Evolutionary conservation across 1,284 basidiomycete species (phyloP).

Genomic region (Tilletia walkeri): DNA sequence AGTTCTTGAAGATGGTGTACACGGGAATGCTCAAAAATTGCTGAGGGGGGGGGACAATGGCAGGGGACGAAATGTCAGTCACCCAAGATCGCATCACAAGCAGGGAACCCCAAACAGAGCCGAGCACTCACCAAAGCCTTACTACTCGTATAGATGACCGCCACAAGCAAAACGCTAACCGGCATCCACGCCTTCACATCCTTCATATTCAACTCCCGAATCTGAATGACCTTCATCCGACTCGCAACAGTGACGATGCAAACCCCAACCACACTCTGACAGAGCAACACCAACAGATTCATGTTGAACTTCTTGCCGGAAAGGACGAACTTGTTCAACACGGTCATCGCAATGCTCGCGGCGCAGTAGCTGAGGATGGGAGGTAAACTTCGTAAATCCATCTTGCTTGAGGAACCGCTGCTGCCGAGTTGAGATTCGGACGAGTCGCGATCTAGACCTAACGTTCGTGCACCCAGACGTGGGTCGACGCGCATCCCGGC

Average conservation of each 20-base stretch:
- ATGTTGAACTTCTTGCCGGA: slow-evolving; percentile 91
- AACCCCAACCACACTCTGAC: slow-evolving; percentile 77
- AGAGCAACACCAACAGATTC: slow-evolving; percentile 90
- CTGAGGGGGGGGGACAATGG: slow-evolving; percentile 64
- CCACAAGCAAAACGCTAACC: slow-evolving; percentile 85
- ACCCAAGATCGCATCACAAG: background rate
- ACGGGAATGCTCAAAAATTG: slow-evolving; percentile 56
- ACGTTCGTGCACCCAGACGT: slow-evolving; percentile 28
- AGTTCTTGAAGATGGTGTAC: slow-evolving; percentile 91
- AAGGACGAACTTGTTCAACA: slow-evolving; percentile 98
- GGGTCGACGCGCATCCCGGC: slow-evolving; percentile 27
- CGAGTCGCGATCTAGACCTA: slow-evolving; percentile 29
- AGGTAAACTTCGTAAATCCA: slow-evolving; percentile 60
- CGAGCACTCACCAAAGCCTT: slow-evolving; percentile 74
- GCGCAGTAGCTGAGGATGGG: slow-evolving; percentile 87
- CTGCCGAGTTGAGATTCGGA: slow-evolving; percentile 17
- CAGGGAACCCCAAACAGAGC: background rate
- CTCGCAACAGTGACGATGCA: slow-evolving; percentile 74
- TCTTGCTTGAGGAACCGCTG: background rate
- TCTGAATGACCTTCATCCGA: slow-evolving; percentile 77
- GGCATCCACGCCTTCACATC: slow-evolving; percentile 94
- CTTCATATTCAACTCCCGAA: slow-evolving; percentile 77
- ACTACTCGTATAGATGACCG: slow-evolving; percentile 95
- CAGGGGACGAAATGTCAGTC: too few species aligned
- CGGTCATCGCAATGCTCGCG: slow-evolving; percentile 95